Evolutionary conservation across 2,329 filamentous ascomycete genomes (phyloP), one percentile per base, ranked within the genome.

Genomic region (Xylaria multiplex): DNA sequence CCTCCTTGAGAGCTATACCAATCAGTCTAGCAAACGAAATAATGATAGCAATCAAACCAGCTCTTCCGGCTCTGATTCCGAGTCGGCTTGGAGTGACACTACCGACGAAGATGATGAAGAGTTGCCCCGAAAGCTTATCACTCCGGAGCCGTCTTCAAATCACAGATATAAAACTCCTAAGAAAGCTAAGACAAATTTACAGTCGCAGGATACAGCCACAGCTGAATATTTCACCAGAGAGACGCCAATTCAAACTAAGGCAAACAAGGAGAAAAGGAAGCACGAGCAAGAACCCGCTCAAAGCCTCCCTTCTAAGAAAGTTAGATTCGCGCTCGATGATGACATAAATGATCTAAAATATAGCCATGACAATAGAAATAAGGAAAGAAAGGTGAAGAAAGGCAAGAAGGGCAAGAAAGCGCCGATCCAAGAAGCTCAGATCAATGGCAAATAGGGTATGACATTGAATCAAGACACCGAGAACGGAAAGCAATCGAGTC

Each of bases 371-470:
- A 40, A 19, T 16, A 43, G n/a, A 22, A 42, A 52, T 43, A 35
- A 37, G 45, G 22, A 46, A 43, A 49, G 43, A 53, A 43, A 43
- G 46, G 9, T 8, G 32, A 63, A 27, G 8, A 46, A 40, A n/a
- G 32, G 4, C 16, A 46, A 56, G 16, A 49, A 64, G 30, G n/a
- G 19, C 30, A 19, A 49, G 16, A 22, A 63, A 48, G 58, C 45
- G 27, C 46, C 57, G 11, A 24, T 14, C 54, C 46, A 52, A 35
- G 50, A 55, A 50, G 19, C 45, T 46, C 54, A 67, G 42, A 62
- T 61, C 65, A 64, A 65, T 66, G 66, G 32, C 68, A 70, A n/a
- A 46, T 73, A 73, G 72, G 56, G 70, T 22, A 57, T 70, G 70
- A 3, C 70, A 66, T 72, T 67, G 64, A 65, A 54, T 48, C 54